Conservation (phyloP, 257 asterid species). For the Craterostigma plantagineum region DNA sequence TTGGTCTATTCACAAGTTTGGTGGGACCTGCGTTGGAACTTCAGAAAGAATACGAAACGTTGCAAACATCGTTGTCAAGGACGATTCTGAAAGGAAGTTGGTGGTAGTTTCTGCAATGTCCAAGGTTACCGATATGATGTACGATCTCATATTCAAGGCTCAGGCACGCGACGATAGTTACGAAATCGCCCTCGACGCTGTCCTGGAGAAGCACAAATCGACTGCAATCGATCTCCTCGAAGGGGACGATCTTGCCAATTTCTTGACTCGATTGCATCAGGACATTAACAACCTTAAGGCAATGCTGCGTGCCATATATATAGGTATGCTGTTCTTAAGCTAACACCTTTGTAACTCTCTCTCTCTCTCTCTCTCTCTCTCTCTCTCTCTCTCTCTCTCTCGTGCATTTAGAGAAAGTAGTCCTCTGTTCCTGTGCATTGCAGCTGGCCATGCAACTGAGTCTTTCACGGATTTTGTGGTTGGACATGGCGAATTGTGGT, state of each 20-base stretch:
- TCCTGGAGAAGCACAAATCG: slow-evolving; percentile 61
- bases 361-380: no score
- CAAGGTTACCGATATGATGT: slow-evolving; percentile 97
- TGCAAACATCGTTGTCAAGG: slow-evolving; percentile 57
- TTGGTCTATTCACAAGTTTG: slow-evolving; percentile 95
- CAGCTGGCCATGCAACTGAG: slow-evolving; percentile 98
- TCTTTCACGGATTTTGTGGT: slow-evolving; percentile 97
- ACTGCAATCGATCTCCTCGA: slow-evolving; percentile 69
- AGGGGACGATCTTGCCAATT: slow-evolving; percentile 52
- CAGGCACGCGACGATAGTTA: slow-evolving; percentile 71
- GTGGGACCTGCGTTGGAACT: slow-evolving; percentile 93
- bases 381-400: no score
- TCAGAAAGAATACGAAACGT: slow-evolving; percentile 78
- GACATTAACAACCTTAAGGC: slow-evolving; percentile 77
- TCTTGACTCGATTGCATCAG: slow-evolving; percentile 44
- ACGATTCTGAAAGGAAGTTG: slow-evolving; percentile 62
- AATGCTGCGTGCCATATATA: slow-evolving; percentile 84
- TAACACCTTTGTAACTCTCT: no score
- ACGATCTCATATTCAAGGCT: slow-evolving; percentile 74
- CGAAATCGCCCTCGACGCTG: slow-evolving; percentile 44
- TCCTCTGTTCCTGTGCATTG: slow-evolving; percentile 17
- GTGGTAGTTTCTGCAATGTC: slow-evolving; percentile 96
- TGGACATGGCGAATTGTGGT: slow-evolving; percentile 98
- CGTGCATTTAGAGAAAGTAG: no score
- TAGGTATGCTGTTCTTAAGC: slow-evolving; percentile 49